Conservation (phyloP, 1,139 yeast genomes). For the Hemisphaericaspora subhashii region DNA sequence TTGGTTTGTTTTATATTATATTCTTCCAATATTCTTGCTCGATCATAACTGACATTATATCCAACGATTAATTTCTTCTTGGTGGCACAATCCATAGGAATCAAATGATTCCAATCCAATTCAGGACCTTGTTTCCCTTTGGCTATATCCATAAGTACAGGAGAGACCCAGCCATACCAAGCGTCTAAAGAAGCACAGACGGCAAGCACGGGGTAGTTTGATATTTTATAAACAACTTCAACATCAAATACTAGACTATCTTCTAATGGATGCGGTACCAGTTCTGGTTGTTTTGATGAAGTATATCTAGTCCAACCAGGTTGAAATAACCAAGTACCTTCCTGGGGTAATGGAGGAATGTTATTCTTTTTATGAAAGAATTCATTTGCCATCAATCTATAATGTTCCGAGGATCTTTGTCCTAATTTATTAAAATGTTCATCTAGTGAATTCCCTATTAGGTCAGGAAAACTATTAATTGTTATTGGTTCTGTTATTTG, state of each 20-base stretch:
- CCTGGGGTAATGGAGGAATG: no score
- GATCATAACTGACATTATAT: constrained; percentile 86
- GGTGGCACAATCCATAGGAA: constrained; percentile 63
- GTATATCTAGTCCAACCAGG: constrained; percentile 88
- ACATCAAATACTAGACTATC: constrained; percentile 82
- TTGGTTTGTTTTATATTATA: constrained; percentile 66
- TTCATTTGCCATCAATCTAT: constrained; percentile 46
- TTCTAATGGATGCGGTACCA: constrained; percentile 67
- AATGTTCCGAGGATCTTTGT: constrained; percentile 57
- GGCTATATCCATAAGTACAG: constrained; percentile 55
- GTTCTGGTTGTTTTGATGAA: constrained; percentile 48
- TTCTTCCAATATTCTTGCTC: constrained; percentile 85
- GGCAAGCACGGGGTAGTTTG: constrained; percentile 78
- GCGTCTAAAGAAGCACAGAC: constrained; percentile 76
- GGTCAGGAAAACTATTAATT: constrained; percentile 59
- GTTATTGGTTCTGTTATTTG: constrained; percentile 60
- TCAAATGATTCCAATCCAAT: constrained; percentile 60
- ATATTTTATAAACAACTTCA: constrained; percentile 76
- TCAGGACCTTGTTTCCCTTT: constrained; percentile 13
- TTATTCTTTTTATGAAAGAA: constrained; percentile 28
- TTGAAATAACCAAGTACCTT: constrained; percentile 57
- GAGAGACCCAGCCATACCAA: constrained; percentile 97
- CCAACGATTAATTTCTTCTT: constrained; percentile 71
- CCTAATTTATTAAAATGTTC: constrained; percentile 87
- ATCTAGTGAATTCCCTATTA: constrained; percentile 71